Percentiles rank a stretch among this genome's conserved stretches.
Conservation (phyloP, 441 rosid genomes). For the Populus tomentosa region DNA sequence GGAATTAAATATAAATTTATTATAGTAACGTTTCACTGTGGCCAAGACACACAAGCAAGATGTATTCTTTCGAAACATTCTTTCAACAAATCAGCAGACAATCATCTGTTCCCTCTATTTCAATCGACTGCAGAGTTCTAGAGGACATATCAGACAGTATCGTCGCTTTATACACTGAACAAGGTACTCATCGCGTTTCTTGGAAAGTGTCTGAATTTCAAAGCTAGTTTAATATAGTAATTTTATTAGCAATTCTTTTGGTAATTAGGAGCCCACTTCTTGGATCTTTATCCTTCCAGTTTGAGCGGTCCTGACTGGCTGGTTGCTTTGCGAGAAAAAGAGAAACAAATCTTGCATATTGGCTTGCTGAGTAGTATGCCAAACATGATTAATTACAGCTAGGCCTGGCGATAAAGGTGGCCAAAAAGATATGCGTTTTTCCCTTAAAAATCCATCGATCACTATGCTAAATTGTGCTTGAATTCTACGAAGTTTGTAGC, state of each 20-base stretch:
- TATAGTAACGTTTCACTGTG: no score
- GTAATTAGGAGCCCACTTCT: slow-evolving; percentile 6
- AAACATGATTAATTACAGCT: background rate
- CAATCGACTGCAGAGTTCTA: slow-evolving; percentile 2
- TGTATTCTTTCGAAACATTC: no score
- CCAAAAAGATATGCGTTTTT: background rate
- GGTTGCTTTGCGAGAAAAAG: background rate
- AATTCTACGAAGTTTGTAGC: no score
- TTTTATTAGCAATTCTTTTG: background rate
- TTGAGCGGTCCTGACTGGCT: slow-evolving; percentile 9
- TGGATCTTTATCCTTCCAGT: background rate
- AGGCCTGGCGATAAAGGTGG: background rate
- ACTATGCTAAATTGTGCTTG: no score
- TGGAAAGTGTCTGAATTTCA: background rate
- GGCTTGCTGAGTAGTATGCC: slow-evolving; percentile 11
- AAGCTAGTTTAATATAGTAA: no score
- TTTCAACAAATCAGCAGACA: no score
- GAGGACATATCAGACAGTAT: slow-evolving; percentile 12
- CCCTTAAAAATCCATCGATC: no score
- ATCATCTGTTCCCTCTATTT: no score
- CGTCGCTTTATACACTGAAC: background rate
- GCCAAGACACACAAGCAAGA: no score
- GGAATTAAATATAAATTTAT: no score
- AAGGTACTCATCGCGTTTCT: no score
- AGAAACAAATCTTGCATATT: background rate